phyloP scores from a whole-genome alignment of 139 green algal genomes.

The Astrephomene gubernaculifera region DNA sequence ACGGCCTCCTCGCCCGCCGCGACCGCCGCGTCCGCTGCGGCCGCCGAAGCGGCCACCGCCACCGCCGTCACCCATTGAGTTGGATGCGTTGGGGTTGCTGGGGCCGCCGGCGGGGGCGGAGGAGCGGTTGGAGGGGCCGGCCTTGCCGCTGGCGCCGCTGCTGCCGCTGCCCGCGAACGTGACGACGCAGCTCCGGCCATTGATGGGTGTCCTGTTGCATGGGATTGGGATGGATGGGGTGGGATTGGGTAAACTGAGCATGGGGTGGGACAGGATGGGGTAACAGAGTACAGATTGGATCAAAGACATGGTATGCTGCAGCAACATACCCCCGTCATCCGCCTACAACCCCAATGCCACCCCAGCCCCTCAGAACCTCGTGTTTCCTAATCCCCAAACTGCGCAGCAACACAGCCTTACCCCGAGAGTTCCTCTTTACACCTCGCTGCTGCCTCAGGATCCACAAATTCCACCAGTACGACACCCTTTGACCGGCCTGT shows the following conservation, averaged over 20 bases:
- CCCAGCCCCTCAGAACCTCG: too few relatives aligned
- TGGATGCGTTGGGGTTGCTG: too few relatives aligned
- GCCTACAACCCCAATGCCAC: too few relatives aligned
- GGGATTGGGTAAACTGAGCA: too few relatives aligned
- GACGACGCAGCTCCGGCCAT: conserved; percentile 25
- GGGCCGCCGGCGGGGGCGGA: neutral
- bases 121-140: neutral
- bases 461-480: conserved; percentile 80
- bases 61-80: neutral
- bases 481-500: conserved; percentile 90
- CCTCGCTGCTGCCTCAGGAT: conserved; percentile 54
- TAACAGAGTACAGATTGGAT: too few relatives aligned
- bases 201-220: conserved; percentile 26
- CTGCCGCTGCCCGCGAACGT: neutral
- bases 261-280: too few relatives aligned
- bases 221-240: too few relatives aligned
- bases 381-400: too few relatives aligned
- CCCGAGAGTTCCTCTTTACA: conserved; percentile 77
- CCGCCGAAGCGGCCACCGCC: neutral
- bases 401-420: conserved; percentile 38
- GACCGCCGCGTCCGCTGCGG: neutral
- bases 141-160: neutral
- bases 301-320: too few relatives aligned
- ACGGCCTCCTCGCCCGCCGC: neutral
- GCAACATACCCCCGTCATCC: too few relatives aligned